phyloP scores from a whole-genome alignment of 2,329 filamentous ascomycete genomes.

The Phialophora expanda region DNA sequence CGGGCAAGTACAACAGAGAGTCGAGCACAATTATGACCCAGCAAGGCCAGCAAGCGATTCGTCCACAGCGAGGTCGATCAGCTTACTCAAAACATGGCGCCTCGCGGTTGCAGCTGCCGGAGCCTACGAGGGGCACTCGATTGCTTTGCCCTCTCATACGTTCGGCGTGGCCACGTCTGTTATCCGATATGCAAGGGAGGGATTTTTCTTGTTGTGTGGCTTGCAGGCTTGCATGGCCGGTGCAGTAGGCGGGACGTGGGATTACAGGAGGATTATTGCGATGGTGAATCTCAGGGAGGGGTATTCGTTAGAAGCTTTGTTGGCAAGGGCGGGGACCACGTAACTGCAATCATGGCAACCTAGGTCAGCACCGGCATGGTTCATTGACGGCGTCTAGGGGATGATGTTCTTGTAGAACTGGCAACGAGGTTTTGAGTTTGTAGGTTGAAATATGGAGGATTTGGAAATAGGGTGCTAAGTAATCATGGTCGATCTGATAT shows the following conservation, averaged over 20 bases:
- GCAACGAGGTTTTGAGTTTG: neutral
- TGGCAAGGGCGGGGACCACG: neutral
- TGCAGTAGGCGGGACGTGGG: conserved; percentile 14
- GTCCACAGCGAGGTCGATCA: neutral
- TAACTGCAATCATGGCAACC: neutral
- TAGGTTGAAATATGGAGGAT: neutral
- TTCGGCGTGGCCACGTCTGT: conserved; percentile 2
- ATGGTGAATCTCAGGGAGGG: conserved; percentile 9
- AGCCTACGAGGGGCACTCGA: neutral
- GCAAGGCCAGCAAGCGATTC: neutral
- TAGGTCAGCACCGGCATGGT: neutral
- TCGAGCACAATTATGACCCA: neutral
- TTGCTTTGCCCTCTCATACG: neutral
- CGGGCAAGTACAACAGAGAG: neutral
- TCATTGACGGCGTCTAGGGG: neutral
- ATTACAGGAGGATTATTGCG: conserved; percentile 6
- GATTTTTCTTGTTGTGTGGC: conserved; percentile 3
- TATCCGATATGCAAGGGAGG: conserved; percentile 9
- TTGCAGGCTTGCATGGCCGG: conserved; percentile 12
- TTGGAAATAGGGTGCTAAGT: conserved; percentile 9
- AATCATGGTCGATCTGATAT: conserved; percentile 17
- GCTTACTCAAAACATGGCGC: neutral
- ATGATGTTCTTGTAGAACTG: neutral
- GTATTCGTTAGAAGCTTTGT: neutral
- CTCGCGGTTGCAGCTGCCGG: neutral